phyloP scores from a whole-genome alignment of 163 green algal species.

The Scenedesmus sp. region DNA sequence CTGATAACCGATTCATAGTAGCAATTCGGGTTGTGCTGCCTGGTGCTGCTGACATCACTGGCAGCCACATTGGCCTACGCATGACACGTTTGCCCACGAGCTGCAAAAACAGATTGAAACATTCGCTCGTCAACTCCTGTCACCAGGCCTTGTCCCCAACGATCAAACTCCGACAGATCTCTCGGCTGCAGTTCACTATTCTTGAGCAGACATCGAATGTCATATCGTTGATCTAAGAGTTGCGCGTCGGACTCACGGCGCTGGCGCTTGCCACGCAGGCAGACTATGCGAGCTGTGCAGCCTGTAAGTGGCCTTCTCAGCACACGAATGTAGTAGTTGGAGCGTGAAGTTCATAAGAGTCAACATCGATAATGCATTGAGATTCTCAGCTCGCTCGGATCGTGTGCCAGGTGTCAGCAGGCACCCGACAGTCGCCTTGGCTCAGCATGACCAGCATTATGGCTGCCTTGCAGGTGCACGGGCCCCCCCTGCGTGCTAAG shows the following conservation, averaged over 20 bases:
- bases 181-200: neutral
- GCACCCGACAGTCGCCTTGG: neutral
- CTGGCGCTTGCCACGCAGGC: constrained; percentile 5
- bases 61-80: neutral
- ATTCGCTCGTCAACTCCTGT: neutral
- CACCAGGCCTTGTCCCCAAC: neutral
- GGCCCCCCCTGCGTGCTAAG: neutral
- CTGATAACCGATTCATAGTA: neutral
- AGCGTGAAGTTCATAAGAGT: neutral
- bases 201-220: neutral
- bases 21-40: neutral
- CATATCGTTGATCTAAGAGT: neutral
- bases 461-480: constrained; percentile 5
- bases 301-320: neutral
- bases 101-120: neutral
- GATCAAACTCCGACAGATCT: constrained; percentile 7
- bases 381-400: neutral
- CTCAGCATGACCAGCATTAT: neutral
- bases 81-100: neutral
- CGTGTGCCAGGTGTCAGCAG: neutral
- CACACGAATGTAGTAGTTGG: neutral
- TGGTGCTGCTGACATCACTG: neutral
- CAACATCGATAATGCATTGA: neutral
- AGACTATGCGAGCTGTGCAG: constrained; percentile 5
- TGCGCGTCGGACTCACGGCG: neutral